These are phyloP conservation scores for Fonsecaea erecta DNA, from an alignment of 2,329 filamentous ascomycete genomes.

Conservation along the genomic window DNA sequence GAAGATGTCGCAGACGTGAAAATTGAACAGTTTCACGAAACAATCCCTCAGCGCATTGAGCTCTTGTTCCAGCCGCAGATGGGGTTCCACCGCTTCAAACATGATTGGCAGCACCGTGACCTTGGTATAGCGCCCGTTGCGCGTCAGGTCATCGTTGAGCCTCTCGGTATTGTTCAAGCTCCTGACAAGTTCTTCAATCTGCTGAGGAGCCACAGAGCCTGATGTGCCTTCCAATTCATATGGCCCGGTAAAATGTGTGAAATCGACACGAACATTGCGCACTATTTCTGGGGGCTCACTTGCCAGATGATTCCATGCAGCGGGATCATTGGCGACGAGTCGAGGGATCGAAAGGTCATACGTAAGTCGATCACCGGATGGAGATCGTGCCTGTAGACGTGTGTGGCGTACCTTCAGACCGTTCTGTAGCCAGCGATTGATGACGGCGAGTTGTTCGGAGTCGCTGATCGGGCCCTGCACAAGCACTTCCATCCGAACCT, in stretches of 20 bases:
- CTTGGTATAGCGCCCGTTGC: neutral
- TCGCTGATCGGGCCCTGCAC: neutral
- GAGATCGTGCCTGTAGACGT: neutral
- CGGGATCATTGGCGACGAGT: neutral
- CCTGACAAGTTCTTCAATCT: constrained; percentile 1
- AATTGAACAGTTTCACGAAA: neutral
- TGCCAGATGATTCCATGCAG: neutral
- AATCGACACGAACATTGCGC: neutral
- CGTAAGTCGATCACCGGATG: neutral
- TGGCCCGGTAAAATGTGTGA: neutral
- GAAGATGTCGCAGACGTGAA: constrained; percentile 4
- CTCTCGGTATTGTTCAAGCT: constrained; percentile 1
- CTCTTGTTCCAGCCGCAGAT: neutral
- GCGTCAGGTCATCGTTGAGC: neutral
- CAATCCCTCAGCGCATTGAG: neutral
- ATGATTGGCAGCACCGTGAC: constrained; percentile 5
- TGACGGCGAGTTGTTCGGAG: neutral
- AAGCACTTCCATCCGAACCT: neutral
- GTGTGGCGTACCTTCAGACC: neutral
- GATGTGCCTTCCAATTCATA: neutral
- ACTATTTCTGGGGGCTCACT: neutral
- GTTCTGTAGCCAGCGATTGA: neutral
- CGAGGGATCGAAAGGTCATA: neutral
- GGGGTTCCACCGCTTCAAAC: neutral
- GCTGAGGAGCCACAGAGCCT: neutral